Conservation (phyloP, 495 filamentous ascomycete species). For the Trichoderma orchidacearum region DNA sequence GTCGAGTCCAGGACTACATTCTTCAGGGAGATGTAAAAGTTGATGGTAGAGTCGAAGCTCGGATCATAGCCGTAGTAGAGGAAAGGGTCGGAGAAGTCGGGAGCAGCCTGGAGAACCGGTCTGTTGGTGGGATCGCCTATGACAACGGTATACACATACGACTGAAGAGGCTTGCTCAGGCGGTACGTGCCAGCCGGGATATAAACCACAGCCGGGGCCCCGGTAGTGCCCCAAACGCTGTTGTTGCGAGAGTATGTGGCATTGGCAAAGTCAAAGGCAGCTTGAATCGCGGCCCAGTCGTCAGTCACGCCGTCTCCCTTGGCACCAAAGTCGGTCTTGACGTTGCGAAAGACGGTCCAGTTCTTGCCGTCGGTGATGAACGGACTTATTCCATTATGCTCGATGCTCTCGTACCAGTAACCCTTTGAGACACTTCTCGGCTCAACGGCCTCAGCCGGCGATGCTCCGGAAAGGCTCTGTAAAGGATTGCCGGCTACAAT, state of each 20-base stretch:
- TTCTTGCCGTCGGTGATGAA: conserved; percentile 16
- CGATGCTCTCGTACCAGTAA: conserved; percentile 18
- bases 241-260: conserved; percentile 12
- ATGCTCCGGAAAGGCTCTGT: too few relatives aligned
- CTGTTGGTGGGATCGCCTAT: conserved; percentile 48
- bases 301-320: conserved; percentile 64
- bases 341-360: conserved; percentile 47
- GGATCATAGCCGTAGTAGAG: conserved; percentile 38
- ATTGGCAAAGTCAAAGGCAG: conserved; percentile 10
- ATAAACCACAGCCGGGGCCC: conserved; percentile 35
- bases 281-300: conserved; percentile 58
- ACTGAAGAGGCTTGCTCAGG: conserved; percentile 22
- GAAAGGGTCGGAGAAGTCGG: conserved; percentile 42
- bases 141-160: conserved; percentile 31
- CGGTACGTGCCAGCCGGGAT: conserved; percentile 33
- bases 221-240: conserved; percentile 25
- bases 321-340: conserved; percentile 57
- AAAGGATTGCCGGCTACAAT: not conserved
- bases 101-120: conserved; percentile 46
- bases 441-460: not conserved
- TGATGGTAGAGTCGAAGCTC: conserved; percentile 41
- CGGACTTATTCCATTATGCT: conserved; percentile 21
- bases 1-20: conserved; percentile 62
- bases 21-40: conserved; percentile 57
- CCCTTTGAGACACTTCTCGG: not conserved